Evolutionary conservation across 192 early-diverging fungal genomes (phyloP).

Genomic region (Phlyctochytrium planicorne): DNA sequence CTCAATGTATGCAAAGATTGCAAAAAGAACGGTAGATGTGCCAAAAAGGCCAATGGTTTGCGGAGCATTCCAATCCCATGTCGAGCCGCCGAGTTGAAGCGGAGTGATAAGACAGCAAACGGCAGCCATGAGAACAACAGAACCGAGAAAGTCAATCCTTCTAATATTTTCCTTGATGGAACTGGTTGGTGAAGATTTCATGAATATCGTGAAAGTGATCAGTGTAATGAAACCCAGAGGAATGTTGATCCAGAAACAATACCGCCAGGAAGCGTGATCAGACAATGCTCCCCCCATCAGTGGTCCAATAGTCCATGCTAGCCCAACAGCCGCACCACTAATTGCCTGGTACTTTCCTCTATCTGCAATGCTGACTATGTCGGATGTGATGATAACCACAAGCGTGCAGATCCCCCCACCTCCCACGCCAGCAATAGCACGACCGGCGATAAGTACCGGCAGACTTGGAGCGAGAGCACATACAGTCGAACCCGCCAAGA

Average conservation of each 20-base stretch:
- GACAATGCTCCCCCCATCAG: slow-evolving; percentile 84
- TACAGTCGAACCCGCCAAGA: slow-evolving; percentile 77
- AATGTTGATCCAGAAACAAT: slow-evolving; percentile 82
- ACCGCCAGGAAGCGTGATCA: slow-evolving; percentile 47
- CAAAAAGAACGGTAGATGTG: slow-evolving; percentile 58
- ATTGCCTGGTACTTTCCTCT: slow-evolving; percentile 80
- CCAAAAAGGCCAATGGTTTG: slow-evolving; percentile 64
- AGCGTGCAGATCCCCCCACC: slow-evolving; percentile 74
- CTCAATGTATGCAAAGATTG: slow-evolving; percentile 67
- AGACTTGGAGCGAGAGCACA: slow-evolving; percentile 70
- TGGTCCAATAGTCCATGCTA: slow-evolving; percentile 78
- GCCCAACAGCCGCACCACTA: slow-evolving; percentile 56
- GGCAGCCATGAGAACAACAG: slow-evolving; percentile 48
- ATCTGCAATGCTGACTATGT: slow-evolving; percentile 24
- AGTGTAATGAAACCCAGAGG: slow-evolving; percentile 74
- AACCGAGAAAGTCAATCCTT: slow-evolving; percentile 70
- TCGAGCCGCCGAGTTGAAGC: slow-evolving; percentile 69
- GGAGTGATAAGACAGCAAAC: slow-evolving; percentile 67
- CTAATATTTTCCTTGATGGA: slow-evolving; percentile 54
- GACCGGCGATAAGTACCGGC: slow-evolving; percentile 67
- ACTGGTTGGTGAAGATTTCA: slow-evolving; percentile 59
- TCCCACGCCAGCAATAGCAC: slow-evolving; percentile 81
- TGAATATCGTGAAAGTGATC: slow-evolving; percentile 51
- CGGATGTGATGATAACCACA: slow-evolving; percentile 60
- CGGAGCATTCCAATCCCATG: slow-evolving; percentile 60